Evolutionary conservation across 73 alveolate genomes (phyloP).

Genomic region (Paramecium octaurelia): DNA sequence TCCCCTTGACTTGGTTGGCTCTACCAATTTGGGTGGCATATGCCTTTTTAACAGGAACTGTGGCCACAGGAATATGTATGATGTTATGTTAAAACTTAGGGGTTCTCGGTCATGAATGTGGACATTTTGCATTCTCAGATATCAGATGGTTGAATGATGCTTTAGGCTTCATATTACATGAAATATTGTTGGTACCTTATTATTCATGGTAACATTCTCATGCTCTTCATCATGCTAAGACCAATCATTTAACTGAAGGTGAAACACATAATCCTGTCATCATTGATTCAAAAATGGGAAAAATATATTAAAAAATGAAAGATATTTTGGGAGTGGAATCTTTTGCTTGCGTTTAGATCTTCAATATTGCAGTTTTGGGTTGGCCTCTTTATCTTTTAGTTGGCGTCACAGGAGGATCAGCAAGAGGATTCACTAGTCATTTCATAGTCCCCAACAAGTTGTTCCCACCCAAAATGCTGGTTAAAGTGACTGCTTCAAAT

Average conservation of each 20-base stretch:
- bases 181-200: slow-evolving; percentile 48
- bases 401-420: slow-evolving; percentile 64
- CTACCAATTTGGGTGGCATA: slow-evolving; percentile 58
- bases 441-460: slow-evolving; percentile 58
- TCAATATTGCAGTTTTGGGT: slow-evolving; percentile 50
- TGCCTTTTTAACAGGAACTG: slow-evolving; percentile 56
- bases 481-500: slow-evolving; percentile 42
- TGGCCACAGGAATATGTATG: slow-evolving; percentile 56
- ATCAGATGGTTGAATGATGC: slow-evolving; percentile 24
- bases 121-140: slow-evolving; percentile 53
- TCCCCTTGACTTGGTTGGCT: slow-evolving; percentile 53
- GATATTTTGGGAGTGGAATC: slow-evolving; percentile 60
- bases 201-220: slow-evolving; percentile 63
- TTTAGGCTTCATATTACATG: slow-evolving; percentile 54
- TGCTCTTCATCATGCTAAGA: slow-evolving; percentile 55
- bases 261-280: slow-evolving; percentile 59
- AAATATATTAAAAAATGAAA: slow-evolving; percentile 36
- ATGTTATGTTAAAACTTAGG: background rate
- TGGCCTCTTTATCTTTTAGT: slow-evolving; percentile 54
- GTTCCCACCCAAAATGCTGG: slow-evolving; percentile 47
- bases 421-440: slow-evolving; percentile 63
- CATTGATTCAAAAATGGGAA: slow-evolving; percentile 34
- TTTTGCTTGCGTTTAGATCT: slow-evolving; percentile 44
- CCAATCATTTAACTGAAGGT: slow-evolving; percentile 62
- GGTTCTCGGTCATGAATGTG: slow-evolving; percentile 64